Base-by-base conservation (phyloP, 208 protist genomes). In the Trypanosomatidae sp. region DNA sequence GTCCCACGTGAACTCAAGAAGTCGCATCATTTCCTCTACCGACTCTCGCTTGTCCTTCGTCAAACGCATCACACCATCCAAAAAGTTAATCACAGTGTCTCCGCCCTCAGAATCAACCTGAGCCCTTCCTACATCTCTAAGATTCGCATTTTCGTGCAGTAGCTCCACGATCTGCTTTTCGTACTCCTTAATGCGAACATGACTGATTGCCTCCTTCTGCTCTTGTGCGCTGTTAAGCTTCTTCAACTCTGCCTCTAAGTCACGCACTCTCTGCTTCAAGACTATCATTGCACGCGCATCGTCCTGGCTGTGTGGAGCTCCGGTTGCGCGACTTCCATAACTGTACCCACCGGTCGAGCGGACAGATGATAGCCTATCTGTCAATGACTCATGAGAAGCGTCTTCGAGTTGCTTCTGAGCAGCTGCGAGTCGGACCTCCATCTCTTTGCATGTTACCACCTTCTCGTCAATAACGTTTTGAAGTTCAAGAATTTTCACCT, bases 1-100 rank as follows among this genome's bases (percentile, higher is more conserved):
- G 36, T 83, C 74, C 88, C 90, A 95, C 41, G 88, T 76, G 33
- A 79, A 69, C 74, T 95, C 90, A 49, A 95, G 82, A 30, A 84
- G 60, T 39, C 84, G 77, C 88, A 95, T 92, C 53, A 95, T 64
- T 69, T 95, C 88, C 58, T 95, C 88, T 10, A 92, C 79, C 33
- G 77, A 91, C 46, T 91, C 88, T 0, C 82, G 81, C 66, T 91
- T 95, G 72, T 95, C 88, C 59, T 90, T 93, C 30, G 82, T 80
- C 44, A 90, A 74, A 39, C 80, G 85, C 69, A 74, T 50, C 5
- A 79, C 73, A 13, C 73, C 77, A 33, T 80, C 68, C 33, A 69
- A 64, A n/a, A 55, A 55, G 12, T 72, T 59, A 9, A 56, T 36
- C 19, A 46, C 13, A 46, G 12, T 39, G 28, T 22, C 49, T 33